Evolutionary conservation across 108 stramenopile genomes (phyloP).

Genomic region (Skeletonema grethae): DNA sequence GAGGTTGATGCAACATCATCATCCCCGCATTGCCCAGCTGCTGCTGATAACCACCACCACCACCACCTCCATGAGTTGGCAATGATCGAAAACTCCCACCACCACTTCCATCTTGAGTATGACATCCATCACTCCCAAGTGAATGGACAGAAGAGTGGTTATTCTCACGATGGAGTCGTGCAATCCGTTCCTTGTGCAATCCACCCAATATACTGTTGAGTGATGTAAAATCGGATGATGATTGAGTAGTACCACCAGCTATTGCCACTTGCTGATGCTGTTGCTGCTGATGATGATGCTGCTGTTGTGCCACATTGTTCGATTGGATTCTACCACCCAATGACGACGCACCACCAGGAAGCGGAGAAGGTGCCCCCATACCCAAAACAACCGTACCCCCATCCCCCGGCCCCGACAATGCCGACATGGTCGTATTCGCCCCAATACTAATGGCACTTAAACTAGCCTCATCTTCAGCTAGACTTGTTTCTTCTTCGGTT

Average conservation of each 20-base stretch:
- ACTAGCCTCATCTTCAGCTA: constrained; percentile 43
- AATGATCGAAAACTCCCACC: not conserved
- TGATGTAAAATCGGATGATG: not conserved
- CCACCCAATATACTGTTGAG: not conserved
- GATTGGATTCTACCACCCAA: not conserved
- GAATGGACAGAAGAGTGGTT: not conserved
- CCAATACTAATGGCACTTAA: constrained; percentile 32
- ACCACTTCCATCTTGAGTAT: not conserved
- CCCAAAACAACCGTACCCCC: not conserved
- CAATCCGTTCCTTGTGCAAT: not conserved
- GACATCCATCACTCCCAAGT: constrained; percentile 1
- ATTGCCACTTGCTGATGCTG: not conserved
- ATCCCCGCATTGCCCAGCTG: not conserved
- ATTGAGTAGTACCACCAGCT: not conserved
- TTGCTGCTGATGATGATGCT: not conserved
- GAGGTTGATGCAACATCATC: not conserved
- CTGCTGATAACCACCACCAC: not conserved
- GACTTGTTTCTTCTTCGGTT: constrained; percentile 38
- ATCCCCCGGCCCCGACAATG: not conserved
- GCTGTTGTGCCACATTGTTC: not conserved
- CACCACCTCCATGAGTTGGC: not conserved
- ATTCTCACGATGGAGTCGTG: not conserved
- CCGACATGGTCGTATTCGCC: constrained; percentile 20
- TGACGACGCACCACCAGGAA: not conserved
- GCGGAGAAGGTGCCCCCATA: not conserved